Percentiles rank a stretch among this genome's conserved stretches.
Conservation (phyloP, 1,284 basidiomycete species). For the Mycena sp. region DNA sequence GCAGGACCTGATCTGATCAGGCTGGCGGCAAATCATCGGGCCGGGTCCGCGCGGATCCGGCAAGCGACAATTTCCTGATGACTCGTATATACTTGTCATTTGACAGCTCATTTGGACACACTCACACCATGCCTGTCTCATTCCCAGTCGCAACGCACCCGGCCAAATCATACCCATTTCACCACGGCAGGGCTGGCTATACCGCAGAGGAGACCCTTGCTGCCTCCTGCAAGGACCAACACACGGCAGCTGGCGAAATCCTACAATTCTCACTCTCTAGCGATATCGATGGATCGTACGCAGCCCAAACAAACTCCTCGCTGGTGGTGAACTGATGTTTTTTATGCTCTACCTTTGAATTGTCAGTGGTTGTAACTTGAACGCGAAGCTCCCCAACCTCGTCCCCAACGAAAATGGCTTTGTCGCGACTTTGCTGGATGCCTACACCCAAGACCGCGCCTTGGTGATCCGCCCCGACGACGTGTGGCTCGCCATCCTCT, state of each 20-base stretch:
- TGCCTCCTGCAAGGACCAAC: slow-evolving; percentile 3
- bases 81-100: too few species aligned
- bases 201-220: not conserved
- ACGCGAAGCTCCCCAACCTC: not conserved
- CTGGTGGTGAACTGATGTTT: too few species aligned
- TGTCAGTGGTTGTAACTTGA: too few species aligned
- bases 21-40: too few species aligned
- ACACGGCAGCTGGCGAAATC: slow-evolving; percentile 9
- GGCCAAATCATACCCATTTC: slow-evolving; percentile 1
- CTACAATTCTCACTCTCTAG: slow-evolving; percentile 3
- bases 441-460: slow-evolving; percentile 35
- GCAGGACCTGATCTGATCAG: too few species aligned
- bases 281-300: not conserved
- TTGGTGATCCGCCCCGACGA: slow-evolving; percentile 37
- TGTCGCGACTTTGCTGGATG: slow-evolving; percentile 29
- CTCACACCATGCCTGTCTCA: slow-evolving; percentile 8
- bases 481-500: slow-evolving; percentile 36
- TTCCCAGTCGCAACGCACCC: slow-evolving; percentile 9
- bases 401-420: slow-evolving; percentile 31
- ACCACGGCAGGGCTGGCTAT: not conserved
- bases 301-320: not conserved
- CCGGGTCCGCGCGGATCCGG: too few species aligned
- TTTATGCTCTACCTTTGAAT: too few species aligned
- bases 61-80: too few species aligned
- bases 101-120: too few species aligned